Conservation (phyloP, 2,329 filamentous ascomycete genomes). For the Monosporascus cannonballus region DNA sequence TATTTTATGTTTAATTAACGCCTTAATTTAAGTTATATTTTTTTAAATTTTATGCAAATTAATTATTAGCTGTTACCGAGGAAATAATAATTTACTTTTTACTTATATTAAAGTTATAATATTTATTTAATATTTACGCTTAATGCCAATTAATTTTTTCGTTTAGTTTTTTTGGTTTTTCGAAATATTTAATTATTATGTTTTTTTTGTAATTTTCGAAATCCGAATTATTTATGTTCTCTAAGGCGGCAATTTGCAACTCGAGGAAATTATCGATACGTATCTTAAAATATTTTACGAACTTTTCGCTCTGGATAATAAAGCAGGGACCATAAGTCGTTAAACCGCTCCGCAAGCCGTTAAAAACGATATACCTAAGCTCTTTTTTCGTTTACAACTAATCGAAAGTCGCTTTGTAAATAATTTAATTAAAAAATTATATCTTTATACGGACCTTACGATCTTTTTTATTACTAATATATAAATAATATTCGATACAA, state of each 20-base stretch:
- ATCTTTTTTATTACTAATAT: slow-evolving; percentile 63
- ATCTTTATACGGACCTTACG: slow-evolving; percentile 67
- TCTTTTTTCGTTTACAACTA: slow-evolving; percentile 95
- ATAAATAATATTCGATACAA: slow-evolving; percentile 73
- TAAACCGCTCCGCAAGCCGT: slow-evolving; percentile 63
- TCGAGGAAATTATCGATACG: slow-evolving; percentile 82
- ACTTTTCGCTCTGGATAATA: slow-evolving; percentile 87
- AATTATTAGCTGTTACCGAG: neutral
- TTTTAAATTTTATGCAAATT: slow-evolving; percentile 50
- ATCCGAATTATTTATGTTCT: slow-evolving; percentile 71
- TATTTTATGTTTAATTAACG: slow-evolving; percentile 73
- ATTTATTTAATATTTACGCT: slow-evolving; percentile 78
- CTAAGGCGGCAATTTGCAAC: slow-evolving; percentile 58
- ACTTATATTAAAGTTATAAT: slow-evolving; percentile 86
- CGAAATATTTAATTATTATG: slow-evolving; percentile 79
- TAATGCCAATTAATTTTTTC: slow-evolving; percentile 80
- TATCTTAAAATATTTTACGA: slow-evolving; percentile 74
- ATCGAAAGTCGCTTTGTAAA: slow-evolving; percentile 89
- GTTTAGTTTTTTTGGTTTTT: slow-evolving; percentile 87
- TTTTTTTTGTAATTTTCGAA: slow-evolving; percentile 91
- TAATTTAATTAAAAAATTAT: slow-evolving; percentile 80
- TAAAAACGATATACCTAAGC: slow-evolving; percentile 93
- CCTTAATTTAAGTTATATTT: slow-evolving; percentile 69
- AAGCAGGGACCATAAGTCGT: slow-evolving; percentile 82
- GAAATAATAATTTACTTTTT: slow-evolving; percentile 27